phyloP scores from a whole-genome alignment of 192 early-diverging fungal genomes.

The Gaertneriomyces sp. region DNA sequence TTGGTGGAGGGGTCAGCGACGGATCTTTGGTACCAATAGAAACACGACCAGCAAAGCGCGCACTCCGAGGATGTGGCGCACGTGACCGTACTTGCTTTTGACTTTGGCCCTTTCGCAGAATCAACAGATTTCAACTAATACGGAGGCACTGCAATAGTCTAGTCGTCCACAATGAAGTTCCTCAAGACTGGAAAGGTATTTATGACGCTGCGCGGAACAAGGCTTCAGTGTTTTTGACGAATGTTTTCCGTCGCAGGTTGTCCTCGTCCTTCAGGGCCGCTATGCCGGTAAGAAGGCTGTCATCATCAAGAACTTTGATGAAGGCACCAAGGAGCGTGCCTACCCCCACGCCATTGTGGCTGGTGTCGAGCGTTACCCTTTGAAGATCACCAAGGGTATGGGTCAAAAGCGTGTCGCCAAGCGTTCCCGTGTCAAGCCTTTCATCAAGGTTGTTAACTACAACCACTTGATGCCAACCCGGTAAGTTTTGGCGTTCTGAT shows the following conservation, averaged over 20 bases:
- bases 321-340: constrained; percentile 93
- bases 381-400: constrained; percentile 96
- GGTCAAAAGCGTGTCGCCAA: constrained; percentile 91
- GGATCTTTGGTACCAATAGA: too few species aligned
- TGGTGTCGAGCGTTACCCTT: constrained; percentile 94
- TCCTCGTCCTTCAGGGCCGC: constrained; percentile 95
- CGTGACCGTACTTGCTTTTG: too few species aligned
- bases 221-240: too few species aligned
- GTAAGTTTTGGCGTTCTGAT: constrained; percentile 36
- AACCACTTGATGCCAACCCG: constrained; percentile 99
- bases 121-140: too few species aligned
- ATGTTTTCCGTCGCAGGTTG: constrained; percentile 59
- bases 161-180: constrained; percentile 40
- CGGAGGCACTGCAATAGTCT: too few species aligned
- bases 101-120: too few species aligned
- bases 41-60: too few species aligned
- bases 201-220: not conserved
- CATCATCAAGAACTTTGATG: constrained; percentile 94
- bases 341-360: constrained; percentile 99
- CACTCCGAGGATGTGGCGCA: too few species aligned
- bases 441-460: constrained; percentile 99
- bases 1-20: too few species aligned
- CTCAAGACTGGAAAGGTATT: constrained; percentile 58
- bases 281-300: constrained; percentile 99
- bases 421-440: constrained; percentile 97